Evolutionary conservation across 345 rosid species (phyloP).

Genomic region (Eucalyptus globulus): DNA sequence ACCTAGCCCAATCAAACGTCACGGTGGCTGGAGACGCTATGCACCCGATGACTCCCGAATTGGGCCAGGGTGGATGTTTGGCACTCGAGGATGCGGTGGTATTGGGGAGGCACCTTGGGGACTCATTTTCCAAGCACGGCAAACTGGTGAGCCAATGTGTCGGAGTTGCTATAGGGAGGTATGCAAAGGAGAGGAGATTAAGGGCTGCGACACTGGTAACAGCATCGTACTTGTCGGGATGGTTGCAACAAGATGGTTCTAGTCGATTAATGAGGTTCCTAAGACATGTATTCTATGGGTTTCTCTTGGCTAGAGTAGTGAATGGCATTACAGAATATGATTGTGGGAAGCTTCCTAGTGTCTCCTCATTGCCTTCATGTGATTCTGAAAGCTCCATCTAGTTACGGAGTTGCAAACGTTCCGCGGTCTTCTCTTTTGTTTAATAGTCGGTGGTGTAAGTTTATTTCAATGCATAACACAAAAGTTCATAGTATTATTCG

Average conservation of each 20-base stretch:
- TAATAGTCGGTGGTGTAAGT: not conserved
- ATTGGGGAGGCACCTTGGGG: not conserved
- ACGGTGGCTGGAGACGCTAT: no score
- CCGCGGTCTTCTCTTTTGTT: not conserved
- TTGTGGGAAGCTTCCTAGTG: not conserved
- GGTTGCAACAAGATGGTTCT: not conserved
- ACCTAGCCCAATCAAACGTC: no score
- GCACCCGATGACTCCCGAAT: no score
- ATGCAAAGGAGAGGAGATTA: not conserved
- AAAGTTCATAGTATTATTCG: not conserved
- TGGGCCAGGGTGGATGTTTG: no score
- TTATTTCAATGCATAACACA: not conserved
- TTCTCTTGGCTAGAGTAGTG: not conserved
- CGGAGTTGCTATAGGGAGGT: not conserved
- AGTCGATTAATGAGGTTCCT: not conserved
- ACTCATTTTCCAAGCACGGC: not conserved
- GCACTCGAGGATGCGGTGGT: no score
- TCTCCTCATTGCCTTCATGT: not conserved
- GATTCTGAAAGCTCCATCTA: not conserved
- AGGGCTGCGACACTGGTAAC: not conserved
- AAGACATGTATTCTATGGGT: not conserved
- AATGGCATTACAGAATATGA: not conserved
- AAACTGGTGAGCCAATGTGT: not conserved
- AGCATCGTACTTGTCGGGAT: not conserved
- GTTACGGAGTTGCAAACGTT: not conserved